These are phyloP conservation scores for Emericellopsis atlantica DNA, from an alignment of 2,329 filamentous ascomycete species.

Conservation along the genomic window DNA sequence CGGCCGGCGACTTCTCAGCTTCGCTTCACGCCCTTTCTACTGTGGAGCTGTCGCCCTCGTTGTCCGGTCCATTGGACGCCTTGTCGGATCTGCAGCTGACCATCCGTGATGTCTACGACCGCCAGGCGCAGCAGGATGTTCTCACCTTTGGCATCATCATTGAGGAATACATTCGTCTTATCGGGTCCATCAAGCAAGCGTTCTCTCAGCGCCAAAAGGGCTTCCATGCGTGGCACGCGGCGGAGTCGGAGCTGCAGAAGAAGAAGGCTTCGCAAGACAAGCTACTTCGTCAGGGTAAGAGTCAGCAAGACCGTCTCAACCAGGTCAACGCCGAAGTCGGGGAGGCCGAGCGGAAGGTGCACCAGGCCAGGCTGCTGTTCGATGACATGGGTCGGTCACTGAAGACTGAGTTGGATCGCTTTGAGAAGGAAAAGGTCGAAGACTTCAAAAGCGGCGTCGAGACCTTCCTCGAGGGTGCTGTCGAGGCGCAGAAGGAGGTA, in stretches of 20 bases:
- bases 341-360: conserved; percentile 88
- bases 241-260: conserved; percentile 84
- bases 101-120: conserved; percentile 88
- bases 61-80: conserved; percentile 81
- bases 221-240: conserved; percentile 86
- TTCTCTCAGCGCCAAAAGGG: conserved; percentile 90
- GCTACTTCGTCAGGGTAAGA: conserved; percentile 84
- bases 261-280: conserved; percentile 85
- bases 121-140: conserved; percentile 93
- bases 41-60: conserved; percentile 79
- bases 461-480: conserved; percentile 91
- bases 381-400: conserved; percentile 96
- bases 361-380: conserved; percentile 80
- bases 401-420: conserved; percentile 81
- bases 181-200: conserved; percentile 87
- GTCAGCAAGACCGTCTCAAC: conserved; percentile 87
- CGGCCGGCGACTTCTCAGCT: conserved; percentile 83
- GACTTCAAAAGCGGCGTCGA: conserved; percentile 98
- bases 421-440: conserved; percentile 95
- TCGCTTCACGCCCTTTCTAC: conserved; percentile 87
- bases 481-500: conserved; percentile 98
- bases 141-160: conserved; percentile 94
- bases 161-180: conserved; percentile 94
- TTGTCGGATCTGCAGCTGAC: conserved; percentile 88
- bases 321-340: conserved; percentile 86